phyloP scores from a whole-genome alignment of 192 early-diverging fungal species.

The Rhizoclosmatium sp. region DNA sequence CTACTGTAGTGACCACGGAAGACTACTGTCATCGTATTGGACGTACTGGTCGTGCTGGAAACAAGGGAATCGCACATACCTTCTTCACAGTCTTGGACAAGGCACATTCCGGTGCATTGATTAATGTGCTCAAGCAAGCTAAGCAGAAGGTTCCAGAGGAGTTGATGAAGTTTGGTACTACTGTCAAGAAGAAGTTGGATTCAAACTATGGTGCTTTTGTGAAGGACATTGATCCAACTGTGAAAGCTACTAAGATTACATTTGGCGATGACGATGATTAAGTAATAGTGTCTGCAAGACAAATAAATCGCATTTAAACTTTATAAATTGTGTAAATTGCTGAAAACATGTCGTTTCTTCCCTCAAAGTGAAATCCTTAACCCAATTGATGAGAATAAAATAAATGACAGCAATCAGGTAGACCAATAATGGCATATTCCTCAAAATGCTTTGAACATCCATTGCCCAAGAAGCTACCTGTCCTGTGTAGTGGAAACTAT shows the following conservation, averaged over 20 bases:
- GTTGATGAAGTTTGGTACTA: conserved; percentile 91
- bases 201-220: conserved; percentile 93
- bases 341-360: background rate
- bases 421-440: too few species aligned
- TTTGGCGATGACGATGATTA: conserved; percentile 67
- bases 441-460: too few species aligned
- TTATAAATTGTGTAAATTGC: background rate
- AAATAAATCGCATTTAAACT: too few species aligned
- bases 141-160: conserved; percentile 85
- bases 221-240: conserved; percentile 84
- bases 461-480: too few species aligned
- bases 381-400: too few species aligned
- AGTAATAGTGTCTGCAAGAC: background rate
- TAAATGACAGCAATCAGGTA: too few species aligned
- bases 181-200: conserved; percentile 98
- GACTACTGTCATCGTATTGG: conserved; percentile 85
- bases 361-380: too few species aligned
- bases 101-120: conserved; percentile 72
- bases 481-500: too few species aligned
- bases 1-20: conserved; percentile 79
- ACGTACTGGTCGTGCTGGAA: conserved; percentile 94
- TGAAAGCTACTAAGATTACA: conserved; percentile 90
- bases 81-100: conserved; percentile 93
- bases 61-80: conserved; percentile 89
- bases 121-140: conserved; percentile 91